Percentiles rank a stretch among this genome's conserved stretches.
phyloP scores from a whole-genome alignment of 2,329 filamentous ascomycete species.

The Colletotrichum salicis region DNA sequence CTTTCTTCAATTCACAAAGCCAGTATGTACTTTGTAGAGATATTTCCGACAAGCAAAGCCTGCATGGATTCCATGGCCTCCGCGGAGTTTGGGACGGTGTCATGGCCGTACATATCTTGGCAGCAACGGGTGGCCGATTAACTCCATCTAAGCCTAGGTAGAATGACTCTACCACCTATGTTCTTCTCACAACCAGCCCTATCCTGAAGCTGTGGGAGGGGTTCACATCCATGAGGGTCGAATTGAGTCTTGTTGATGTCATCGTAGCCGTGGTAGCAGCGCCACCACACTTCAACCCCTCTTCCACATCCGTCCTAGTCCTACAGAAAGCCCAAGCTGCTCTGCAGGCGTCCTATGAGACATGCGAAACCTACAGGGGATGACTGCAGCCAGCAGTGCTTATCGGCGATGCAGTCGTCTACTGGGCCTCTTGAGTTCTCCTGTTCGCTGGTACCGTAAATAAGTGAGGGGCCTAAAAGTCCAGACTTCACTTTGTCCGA shows the following conservation, averaged over 20 bases:
- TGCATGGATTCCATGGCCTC: not conserved
- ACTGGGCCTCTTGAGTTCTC: not conserved
- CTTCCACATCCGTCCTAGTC: not conserved
- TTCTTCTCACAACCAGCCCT: not conserved
- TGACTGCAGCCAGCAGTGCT: not conserved
- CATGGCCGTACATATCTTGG: not conserved
- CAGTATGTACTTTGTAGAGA: not conserved
- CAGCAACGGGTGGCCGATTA: not conserved
- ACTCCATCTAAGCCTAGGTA: not conserved
- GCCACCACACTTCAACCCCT: not conserved
- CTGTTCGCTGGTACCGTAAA: not conserved
- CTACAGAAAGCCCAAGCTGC: not conserved
- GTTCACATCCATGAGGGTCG: not conserved
- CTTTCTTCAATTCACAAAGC: no score
- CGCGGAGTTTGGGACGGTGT: not conserved
- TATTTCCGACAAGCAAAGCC: not conserved
- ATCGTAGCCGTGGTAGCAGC: not conserved
- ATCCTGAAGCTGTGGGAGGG: not conserved
- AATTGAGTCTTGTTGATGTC: conserved; percentile 17
- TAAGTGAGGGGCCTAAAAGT: not conserved
- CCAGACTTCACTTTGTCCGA: not conserved
- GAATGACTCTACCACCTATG: not conserved
- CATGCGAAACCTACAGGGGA: not conserved
- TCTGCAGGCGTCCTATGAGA: not conserved
- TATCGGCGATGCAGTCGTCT: not conserved